These are phyloP conservation scores for Moesziomyces parantarcticus DNA, from an alignment of 1,284 basidiomycete species.

Conservation along the genomic window DNA sequence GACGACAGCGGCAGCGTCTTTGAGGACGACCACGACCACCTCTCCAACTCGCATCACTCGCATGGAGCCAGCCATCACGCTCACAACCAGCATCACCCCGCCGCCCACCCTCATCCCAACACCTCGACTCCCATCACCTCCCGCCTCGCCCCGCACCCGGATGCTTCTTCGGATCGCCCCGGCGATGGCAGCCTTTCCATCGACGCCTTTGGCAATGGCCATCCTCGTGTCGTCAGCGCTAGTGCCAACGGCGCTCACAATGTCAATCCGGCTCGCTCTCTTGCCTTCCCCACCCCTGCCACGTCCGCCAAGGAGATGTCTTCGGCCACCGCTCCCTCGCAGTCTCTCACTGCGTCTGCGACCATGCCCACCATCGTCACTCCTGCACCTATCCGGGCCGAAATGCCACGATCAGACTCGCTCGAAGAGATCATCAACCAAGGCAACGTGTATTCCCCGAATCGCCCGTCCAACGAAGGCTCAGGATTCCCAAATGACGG, in stretches of 20 bases:
- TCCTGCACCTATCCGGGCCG: constrained; percentile 41
- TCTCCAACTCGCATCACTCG: constrained; percentile 40
- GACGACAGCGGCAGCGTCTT: constrained; percentile 37
- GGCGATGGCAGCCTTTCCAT: constrained; percentile 58
- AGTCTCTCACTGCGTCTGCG: constrained; percentile 26
- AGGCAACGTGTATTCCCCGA: constrained; percentile 23
- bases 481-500: constrained; percentile 1
- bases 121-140: constrained; percentile 33
- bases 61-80: constrained; percentile 10
- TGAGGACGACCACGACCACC: constrained; percentile 31
- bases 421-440: constrained; percentile 48
- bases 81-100: constrained; percentile 1
- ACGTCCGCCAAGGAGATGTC: constrained; percentile 2
- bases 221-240: constrained; percentile 10
- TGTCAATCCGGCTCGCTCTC: background rate
- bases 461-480: constrained; percentile 7
- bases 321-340: constrained; percentile 6
- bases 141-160: constrained; percentile 13
- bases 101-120: constrained; percentile 7
- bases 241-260: background rate
- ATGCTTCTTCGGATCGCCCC: constrained; percentile 26
- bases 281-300: constrained; percentile 3
- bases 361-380: constrained; percentile 47
- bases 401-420: constrained; percentile 40
- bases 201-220: constrained; percentile 37